Evolutionary conservation across 2,329 filamentous ascomycete species (phyloP), one percentile per base, ranked within the genome.

Genomic region (Neopestalotiopsis sp.): DNA sequence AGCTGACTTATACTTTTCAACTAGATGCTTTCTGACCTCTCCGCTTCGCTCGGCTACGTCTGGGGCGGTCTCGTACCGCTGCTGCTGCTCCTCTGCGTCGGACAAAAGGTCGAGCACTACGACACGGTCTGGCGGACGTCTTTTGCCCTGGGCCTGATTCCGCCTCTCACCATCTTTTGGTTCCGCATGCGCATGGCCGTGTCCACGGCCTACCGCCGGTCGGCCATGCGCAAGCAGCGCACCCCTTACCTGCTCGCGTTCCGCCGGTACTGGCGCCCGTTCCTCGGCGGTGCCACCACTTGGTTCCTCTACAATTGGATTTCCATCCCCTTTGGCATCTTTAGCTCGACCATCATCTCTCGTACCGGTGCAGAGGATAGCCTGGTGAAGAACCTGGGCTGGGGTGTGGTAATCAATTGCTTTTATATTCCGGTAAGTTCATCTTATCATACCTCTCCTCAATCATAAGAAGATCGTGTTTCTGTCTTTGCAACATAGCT

Each of bases 251-350:
- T 75, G 73, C 78, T 88, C 7, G 82, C 81, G 0, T 63, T 86
- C 24, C 84, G 81, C 71, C 79, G 81, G 40, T 86, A 88, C 71
- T 87, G 83, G 79, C 79, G 82, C 3, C 83, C 83, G 0, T 76
- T 88, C 58, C 73, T 87, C 3, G 86, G 86, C 14, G 81, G 82
- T 6, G 81, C 84, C 2, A 70, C 81, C 1, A 81, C 83, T 10
- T 88, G 86, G 86, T 88, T 88, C 74, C 75, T 82, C 32, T 83
- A 89, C 74, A 85, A 89, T 73, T 89, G 84, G 74, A 83, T 88
- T 56, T 83, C 84, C 0, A 85, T 86, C 66, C 86, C 87, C 0
- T 88, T 88, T 70, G 86, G 85, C 9, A 81, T 89, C 34, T 88
- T 88, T 75, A 84, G 82, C 67, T 85, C 84, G 0, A 87, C 85